These are phyloP conservation scores for Colletotrichum kahawae DNA, from an alignment of 2,329 filamentous ascomycete genomes.

Conservation along the genomic window DNA sequence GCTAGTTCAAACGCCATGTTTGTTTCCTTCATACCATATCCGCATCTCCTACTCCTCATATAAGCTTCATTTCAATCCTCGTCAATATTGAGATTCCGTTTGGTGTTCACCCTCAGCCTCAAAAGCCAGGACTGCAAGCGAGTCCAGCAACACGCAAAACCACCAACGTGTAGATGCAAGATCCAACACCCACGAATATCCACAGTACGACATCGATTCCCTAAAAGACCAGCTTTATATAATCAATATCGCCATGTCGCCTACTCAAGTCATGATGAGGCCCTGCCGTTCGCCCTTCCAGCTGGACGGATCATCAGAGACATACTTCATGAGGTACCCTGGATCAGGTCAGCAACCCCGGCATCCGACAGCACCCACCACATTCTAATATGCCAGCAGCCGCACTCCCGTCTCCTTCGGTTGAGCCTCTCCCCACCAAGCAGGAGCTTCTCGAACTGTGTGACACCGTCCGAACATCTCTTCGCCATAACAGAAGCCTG, in stretches of 20 bases:
- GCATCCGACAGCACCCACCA: not conserved
- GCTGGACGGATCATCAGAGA: slow-evolving; percentile 5
- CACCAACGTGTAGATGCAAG: not conserved
- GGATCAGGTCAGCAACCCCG: slow-evolving; percentile 10
- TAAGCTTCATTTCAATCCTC: not conserved
- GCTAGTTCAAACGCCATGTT: not conserved
- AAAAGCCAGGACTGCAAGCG: not conserved
- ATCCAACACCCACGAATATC: not conserved
- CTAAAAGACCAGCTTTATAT: not conserved
- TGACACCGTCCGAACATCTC: slow-evolving; percentile 42
- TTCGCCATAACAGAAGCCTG: slow-evolving; percentile 34
- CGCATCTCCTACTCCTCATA: not conserved
- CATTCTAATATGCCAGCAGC: not conserved
- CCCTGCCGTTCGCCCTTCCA: slow-evolving; percentile 7
- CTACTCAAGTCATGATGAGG: slow-evolving; percentile 9
- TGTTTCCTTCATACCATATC: not conserved
- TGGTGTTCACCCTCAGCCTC: not conserved
- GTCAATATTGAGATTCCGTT: not conserved
- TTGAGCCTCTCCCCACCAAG: slow-evolving; percentile 2
- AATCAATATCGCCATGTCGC: not conserved
- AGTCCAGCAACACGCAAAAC: not conserved
- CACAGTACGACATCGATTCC: not conserved
- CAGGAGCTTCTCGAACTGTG: slow-evolving; percentile 42
- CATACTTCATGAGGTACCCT: slow-evolving; percentile 9
- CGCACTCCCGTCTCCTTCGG: not conserved